Evolutionary conservation across 768 basidiomycete genomes (phyloP).

Genomic region (Serendipita vermifera): DNA sequence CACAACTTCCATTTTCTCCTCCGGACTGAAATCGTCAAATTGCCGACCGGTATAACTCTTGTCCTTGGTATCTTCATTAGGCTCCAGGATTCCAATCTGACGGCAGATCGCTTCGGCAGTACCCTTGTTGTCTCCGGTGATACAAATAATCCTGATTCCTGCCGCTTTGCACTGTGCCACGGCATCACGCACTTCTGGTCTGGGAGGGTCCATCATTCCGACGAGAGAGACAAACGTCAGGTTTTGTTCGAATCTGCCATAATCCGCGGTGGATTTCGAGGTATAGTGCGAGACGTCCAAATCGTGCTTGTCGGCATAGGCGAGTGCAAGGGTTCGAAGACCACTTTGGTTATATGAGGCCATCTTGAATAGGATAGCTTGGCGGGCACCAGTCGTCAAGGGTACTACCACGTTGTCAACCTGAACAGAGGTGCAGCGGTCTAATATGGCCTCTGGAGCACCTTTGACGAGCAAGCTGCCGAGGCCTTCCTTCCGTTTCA

Average conservation of each 20-base stretch:
- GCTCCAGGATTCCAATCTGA: constrained; percentile 86
- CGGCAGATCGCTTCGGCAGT: constrained; percentile 96
- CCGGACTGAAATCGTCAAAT: constrained; percentile 63
- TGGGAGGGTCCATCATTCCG: constrained; percentile 95
- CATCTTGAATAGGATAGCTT: constrained; percentile 49
- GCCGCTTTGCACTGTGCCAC: constrained; percentile 84
- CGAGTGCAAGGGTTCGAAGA: constrained; percentile 82
- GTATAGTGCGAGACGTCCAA: constrained; percentile 70
- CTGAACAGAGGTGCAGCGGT: constrained; percentile 66
- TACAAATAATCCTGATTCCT: constrained; percentile 91
- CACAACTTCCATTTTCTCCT: constrained; percentile 78
- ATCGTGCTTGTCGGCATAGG: constrained; percentile 68
- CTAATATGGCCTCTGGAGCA: constrained; percentile 89
- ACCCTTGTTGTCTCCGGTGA: constrained; percentile 96
- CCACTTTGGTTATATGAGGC: constrained; percentile 65
- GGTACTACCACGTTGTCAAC: constrained; percentile 51
- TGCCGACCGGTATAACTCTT: constrained; percentile 95
- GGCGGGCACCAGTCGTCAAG: constrained; percentile 48
- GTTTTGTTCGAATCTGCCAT: constrained; percentile 79
- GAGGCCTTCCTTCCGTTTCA: constrained; percentile 32
- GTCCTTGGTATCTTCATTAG: constrained; percentile 77
- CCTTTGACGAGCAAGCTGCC: constrained; percentile 91
- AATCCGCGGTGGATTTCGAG: constrained; percentile 65
- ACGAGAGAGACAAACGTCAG: constrained; percentile 91
- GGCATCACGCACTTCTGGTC: constrained; percentile 79